A percentile compares a stretch with the other conserved stretches of the same genome.
Conservation (phyloP, 2,329 filamentous ascomycete species). For the Aspergillus fischeri region DNA sequence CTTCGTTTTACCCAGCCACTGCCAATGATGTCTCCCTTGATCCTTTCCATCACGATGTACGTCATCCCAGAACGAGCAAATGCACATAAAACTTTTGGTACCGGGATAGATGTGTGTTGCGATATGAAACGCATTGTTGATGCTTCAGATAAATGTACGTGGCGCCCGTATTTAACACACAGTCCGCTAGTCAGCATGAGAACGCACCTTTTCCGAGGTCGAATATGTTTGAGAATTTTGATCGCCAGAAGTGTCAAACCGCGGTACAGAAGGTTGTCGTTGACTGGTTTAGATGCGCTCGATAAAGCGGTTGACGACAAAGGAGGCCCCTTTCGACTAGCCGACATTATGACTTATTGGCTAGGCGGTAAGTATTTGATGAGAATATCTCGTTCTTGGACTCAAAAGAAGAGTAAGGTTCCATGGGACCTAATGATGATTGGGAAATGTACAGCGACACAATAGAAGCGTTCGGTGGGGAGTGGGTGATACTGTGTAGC, state of each 20-base stretch:
- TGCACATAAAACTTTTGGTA: constrained; percentile 36
- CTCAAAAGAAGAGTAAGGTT: too few species aligned
- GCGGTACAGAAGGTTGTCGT: constrained; percentile 14
- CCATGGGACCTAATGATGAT: too few species aligned
- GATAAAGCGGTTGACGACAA: neutral
- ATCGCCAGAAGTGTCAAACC: constrained; percentile 20
- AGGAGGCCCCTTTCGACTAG: neutral
- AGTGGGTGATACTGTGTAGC: too few species aligned
- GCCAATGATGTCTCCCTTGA: constrained; percentile 34
- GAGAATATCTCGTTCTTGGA: too few species aligned
- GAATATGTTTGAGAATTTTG: constrained; percentile 15
- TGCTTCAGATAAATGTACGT: constrained; percentile 29
- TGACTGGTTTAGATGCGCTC: constrained; percentile 11
- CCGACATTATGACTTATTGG: neutral
- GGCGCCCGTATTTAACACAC: constrained; percentile 32
- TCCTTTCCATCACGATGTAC: constrained; percentile 41
- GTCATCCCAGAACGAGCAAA: constrained; percentile 28
- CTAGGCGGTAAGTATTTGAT: neutral
- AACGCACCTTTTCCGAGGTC: constrained; percentile 20
- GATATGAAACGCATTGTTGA: constrained; percentile 34
- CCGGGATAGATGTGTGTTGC: constrained; percentile 36
- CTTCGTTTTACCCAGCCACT: constrained; percentile 28
- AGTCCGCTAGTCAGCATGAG: constrained; percentile 25
- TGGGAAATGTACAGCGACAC: too few species aligned
- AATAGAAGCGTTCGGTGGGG: too few species aligned